phyloP scores from a whole-genome alignment of 2,329 filamentous ascomycete species.

The Emericellopsis cladophorae region DNA sequence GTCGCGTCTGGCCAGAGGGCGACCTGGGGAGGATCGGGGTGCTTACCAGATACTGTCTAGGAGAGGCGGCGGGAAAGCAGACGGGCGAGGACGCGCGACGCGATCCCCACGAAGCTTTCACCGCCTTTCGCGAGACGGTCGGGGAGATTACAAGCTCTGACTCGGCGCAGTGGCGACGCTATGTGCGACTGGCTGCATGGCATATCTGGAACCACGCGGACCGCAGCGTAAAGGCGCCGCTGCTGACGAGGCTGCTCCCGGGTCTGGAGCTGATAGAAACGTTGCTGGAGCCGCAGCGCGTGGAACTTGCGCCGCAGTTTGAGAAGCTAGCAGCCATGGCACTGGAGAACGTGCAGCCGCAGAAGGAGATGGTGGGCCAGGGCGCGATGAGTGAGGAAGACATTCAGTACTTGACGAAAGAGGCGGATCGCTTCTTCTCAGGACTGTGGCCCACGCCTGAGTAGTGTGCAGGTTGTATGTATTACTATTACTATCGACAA shows the following conservation, averaged over 20 bases:
- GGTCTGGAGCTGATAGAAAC: conserved; percentile 18
- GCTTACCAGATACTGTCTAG: background rate
- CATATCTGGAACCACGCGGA: conserved; percentile 52
- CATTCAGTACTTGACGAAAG: background rate
- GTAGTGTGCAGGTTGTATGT: no score
- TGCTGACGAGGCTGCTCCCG: conserved; percentile 34
- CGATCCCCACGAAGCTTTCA: conserved; percentile 23
- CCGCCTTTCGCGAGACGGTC: conserved; percentile 33
- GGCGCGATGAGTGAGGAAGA: background rate
- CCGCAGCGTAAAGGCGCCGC: conserved; percentile 53
- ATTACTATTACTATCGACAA: no score
- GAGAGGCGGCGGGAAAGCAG: background rate
- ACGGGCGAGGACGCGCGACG: background rate
- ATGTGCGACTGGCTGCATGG: conserved; percentile 44
- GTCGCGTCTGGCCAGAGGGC: conserved; percentile 45
- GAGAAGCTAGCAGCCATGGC: conserved; percentile 1
- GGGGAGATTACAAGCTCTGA: conserved; percentile 13
- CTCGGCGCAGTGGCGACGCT: conserved; percentile 37
- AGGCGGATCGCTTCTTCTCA: conserved; percentile 1
- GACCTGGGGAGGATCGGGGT: background rate
- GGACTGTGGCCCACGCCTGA: background rate
- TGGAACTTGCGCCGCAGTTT: background rate
- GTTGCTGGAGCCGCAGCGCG: background rate
- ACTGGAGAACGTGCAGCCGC: background rate
- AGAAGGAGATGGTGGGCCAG: background rate